A percentile compares a stretch with the other conserved stretches of the same genome.
These are phyloP conservation scores for Rheum nobile DNA, from an alignment of 148 eudicot genomes.

Conservation along the genomic window DNA sequence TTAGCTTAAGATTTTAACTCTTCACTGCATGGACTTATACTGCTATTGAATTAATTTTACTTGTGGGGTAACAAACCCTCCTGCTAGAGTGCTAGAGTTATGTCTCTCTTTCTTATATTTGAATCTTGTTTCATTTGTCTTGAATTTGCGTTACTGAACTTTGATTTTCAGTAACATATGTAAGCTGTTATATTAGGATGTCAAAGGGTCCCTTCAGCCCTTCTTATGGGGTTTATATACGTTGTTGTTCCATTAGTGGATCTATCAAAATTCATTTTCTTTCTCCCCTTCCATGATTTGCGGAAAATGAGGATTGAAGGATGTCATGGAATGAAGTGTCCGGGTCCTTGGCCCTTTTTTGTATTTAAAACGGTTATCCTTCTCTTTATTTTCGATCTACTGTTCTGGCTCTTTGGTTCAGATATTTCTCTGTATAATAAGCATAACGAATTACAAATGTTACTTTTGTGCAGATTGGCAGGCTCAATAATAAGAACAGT, in stretches of 20 bases:
- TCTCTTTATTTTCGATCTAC: not conserved
- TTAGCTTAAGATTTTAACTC: not conserved
- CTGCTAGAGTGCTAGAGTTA: too few species aligned
- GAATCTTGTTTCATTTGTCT: too few species aligned
- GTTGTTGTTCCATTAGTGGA: too few species aligned
- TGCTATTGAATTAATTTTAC: not conserved
- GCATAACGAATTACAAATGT: not conserved
- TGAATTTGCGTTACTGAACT: not conserved
- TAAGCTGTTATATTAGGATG: not conserved
- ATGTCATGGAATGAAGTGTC: not conserved
- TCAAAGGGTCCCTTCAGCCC: not conserved
- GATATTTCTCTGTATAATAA: not conserved
- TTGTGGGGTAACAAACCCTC: too few species aligned
- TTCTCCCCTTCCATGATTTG: not conserved
- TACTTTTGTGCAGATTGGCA: slow-evolving; percentile 7
- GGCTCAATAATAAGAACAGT: slow-evolving; percentile 4
- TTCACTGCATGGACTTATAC: not conserved
- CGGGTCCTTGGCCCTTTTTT: not conserved
- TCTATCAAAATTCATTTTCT: not conserved
- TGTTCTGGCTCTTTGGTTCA: not conserved
- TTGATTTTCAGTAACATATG: not conserved
- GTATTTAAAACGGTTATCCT: not conserved
- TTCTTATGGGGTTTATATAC: not conserved
- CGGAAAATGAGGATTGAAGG: not conserved
- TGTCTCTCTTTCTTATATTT: too few species aligned